These are phyloP conservation scores for Incumbomyces delicatus DNA, from an alignment of 2,329 filamentous ascomycete species.

Conservation along the genomic window DNA sequence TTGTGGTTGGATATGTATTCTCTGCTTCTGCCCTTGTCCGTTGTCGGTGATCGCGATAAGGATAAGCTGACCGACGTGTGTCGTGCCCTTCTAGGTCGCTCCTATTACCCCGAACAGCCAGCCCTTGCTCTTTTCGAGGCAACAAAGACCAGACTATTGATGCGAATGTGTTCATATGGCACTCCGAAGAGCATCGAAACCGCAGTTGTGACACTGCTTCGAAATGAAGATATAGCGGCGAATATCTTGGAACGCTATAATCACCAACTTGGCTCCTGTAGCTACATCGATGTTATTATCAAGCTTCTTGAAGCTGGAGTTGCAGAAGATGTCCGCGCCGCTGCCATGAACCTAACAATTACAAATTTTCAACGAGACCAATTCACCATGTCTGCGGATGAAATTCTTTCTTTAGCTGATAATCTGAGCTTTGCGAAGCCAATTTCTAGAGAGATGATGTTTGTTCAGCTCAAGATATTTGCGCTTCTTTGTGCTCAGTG, in stretches of 20 bases:
- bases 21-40: not conserved
- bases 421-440: not conserved
- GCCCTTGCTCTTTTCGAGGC: no score
- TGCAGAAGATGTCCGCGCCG: not conserved
- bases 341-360: not conserved
- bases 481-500: not conserved
- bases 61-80: not conserved
- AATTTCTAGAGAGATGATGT: slow-evolving; percentile 3
- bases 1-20: not conserved
- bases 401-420: no score
- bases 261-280: not conserved
- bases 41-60: no score
- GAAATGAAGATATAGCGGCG: no score
- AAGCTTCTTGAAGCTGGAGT: not conserved
- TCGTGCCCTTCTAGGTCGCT: not conserved
- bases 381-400: no score
- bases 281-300: not conserved
- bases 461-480: not conserved
- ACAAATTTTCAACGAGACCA: no score
- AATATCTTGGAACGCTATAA: no score
- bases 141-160: no score
- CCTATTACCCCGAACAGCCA: no score
- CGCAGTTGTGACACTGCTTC: no score
- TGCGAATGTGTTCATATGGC: no score
- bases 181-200: no score